Percentiles rank a stretch among this genome's conserved stretches.
Evolutionary conservation across 2,329 filamentous ascomycete genomes (phyloP).

Genomic region (Calonectria hongkongensis): DNA sequence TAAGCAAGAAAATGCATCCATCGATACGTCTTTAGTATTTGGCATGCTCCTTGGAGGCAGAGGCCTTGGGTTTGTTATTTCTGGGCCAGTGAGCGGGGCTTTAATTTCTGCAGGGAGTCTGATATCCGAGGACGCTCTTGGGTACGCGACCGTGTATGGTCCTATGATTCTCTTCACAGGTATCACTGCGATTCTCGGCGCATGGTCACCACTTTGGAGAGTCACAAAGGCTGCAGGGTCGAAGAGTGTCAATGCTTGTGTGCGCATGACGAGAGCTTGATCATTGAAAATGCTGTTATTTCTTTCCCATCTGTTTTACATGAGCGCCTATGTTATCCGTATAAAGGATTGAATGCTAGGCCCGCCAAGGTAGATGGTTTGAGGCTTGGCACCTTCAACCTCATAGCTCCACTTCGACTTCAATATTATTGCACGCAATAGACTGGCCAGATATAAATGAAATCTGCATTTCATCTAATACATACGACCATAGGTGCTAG

Average conservation of each 20-base stretch:
- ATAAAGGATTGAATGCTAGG: too few relatives aligned
- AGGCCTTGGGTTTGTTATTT: constrained; percentile 55
- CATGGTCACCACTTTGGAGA: constrained; percentile 63
- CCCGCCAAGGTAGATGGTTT: too few relatives aligned
- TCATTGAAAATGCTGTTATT: too few relatives aligned
- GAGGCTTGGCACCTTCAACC: neutral
- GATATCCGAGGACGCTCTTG: constrained; percentile 53
- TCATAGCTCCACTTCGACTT: neutral
- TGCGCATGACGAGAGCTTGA: constrained; percentile 26
- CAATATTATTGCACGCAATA: neutral
- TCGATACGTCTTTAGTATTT: constrained; percentile 56
- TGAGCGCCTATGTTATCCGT: neutral
- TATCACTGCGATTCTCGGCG: constrained; percentile 56
- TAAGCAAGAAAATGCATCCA: constrained; percentile 47
- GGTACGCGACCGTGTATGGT: constrained; percentile 57
- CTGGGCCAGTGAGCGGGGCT: constrained; percentile 56
- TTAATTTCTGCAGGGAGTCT: constrained; percentile 52
- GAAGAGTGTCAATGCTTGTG: constrained; percentile 29
- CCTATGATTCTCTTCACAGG: constrained; percentile 59
- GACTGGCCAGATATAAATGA: neutral
- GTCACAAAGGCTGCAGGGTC: constrained; percentile 54
- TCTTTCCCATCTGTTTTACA: neutral
- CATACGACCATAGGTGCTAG: constrained; percentile 37
- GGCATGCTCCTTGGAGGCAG: constrained; percentile 57
- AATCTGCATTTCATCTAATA: neutral